Base-by-base conservation (phyloP, 768 basidiomycete species). In the Mycena galopus region DNA sequence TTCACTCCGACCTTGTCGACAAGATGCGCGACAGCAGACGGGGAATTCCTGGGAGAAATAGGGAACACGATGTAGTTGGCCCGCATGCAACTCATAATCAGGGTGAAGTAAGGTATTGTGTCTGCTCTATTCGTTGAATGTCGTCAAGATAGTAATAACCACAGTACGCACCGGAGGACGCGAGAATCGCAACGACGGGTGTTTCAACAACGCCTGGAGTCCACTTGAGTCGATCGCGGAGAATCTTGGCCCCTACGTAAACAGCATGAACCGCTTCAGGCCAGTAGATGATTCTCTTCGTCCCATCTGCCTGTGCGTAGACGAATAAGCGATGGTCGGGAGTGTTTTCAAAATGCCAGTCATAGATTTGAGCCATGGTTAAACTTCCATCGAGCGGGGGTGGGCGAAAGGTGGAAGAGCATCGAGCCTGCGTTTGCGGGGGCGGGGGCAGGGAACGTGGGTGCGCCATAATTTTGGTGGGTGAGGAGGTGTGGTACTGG, bases 11-110 rank as follows among this genome's bases (percentile, higher is more conserved):
- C 75, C 53, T 74, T 71, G 25, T 53, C 44, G 21, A 83, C 29
- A 5, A 84, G 79, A 53, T 83, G 76, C 1, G 82, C 82, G 32
- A 86, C 81, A 4, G 86, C 86, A 8, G 84, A 77, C 0, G 86
- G 78, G 0, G 86, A 86, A 75, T 87, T 88, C 76, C 85, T 81
- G 2, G 82, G 80, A 21, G 84, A 85, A 10, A 84, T 72, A 21
- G 84, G 78, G 47, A 84, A 81, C 1, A 78, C 73, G 17, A 76
- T 69, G 57, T 80, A 80, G 37, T 84, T 85, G n/a, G 85, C 82
- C 9, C 83, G 76, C 0, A 84, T 64, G 50, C 84, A 77, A 9
- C 82, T 81, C 21, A 81, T 68, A 51, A 79, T 59, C 25, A 76
- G 57, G 5, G 78, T 80, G 35, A 83, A 81, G 53, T 82, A 77